Percentiles rank a stretch among this genome's conserved stretches.
Evolutionary conservation across 768 basidiomycete species (phyloP).

Genomic region (Mycena venus): DNA sequence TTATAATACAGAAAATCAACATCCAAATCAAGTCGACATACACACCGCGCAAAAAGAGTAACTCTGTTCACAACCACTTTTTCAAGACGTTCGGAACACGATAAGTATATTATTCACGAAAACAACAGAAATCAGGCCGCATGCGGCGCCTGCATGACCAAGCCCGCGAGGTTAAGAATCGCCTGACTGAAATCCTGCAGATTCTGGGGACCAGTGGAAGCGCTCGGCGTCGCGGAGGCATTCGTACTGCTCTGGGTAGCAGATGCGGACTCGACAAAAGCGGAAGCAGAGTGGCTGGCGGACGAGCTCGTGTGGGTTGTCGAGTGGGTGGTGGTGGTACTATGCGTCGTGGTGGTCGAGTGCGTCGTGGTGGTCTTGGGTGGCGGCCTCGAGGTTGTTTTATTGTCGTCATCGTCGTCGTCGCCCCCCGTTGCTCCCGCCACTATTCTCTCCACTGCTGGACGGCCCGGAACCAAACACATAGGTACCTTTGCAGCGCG

Average conservation of each 20-base stretch:
- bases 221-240: background rate
- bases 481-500: background rate
- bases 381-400: background rate
- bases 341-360: conserved; percentile 9
- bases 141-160: background rate
- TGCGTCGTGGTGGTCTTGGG: background rate
- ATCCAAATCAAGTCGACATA: too few species aligned
- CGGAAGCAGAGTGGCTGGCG: background rate
- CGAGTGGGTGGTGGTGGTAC: background rate
- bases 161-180: conserved; percentile 8
- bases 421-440: background rate
- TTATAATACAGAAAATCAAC: too few species aligned
- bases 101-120: too few species aligned
- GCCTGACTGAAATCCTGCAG: conserved; percentile 14
- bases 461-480: background rate
- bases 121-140: background rate
- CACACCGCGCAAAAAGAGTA: too few species aligned
- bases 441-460: background rate
- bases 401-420: background rate
- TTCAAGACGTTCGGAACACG: too few species aligned
- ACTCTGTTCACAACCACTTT: too few species aligned
- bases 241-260: background rate
- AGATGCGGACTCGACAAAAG: background rate
- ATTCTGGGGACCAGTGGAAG: conserved; percentile 8
- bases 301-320: background rate